Percentiles rank a stretch among this genome's conserved stretches.
These are phyloP conservation scores for Phytophthora podocarpi DNA, from an alignment of 352 stramenopile genomes.

Conservation along the genomic window DNA sequence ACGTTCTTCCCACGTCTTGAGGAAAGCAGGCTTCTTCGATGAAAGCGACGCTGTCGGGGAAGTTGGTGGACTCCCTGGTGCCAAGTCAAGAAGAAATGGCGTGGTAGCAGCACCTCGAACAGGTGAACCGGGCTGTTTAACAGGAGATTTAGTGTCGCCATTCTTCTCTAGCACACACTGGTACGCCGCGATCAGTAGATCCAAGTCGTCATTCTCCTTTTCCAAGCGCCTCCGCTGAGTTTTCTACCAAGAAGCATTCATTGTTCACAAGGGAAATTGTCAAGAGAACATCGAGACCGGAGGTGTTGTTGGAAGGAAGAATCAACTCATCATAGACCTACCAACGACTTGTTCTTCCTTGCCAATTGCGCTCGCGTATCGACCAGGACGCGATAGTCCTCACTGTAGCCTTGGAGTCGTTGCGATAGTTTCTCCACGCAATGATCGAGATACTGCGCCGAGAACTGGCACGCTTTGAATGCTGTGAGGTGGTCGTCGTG, in stretches of 20 bases:
- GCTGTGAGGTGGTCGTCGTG: conserved; percentile 52
- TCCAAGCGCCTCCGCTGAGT: conserved; percentile 45
- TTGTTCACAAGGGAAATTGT: too few relatives aligned
- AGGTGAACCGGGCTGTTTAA: conserved; percentile 4
- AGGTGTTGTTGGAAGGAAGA: not conserved
- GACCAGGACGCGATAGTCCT: conserved; percentile 30
- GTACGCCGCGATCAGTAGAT: conserved; percentile 60
- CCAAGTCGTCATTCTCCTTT: conserved; percentile 59
- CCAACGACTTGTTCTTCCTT: conserved; percentile 31
- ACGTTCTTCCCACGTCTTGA: conserved; percentile 79
- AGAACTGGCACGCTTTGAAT: conserved; percentile 63
- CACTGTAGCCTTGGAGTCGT: conserved; percentile 48
- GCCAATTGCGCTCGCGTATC: conserved; percentile 23
- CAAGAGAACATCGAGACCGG: not conserved
- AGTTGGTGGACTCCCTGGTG: not conserved
- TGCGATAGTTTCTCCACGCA: conserved; percentile 51
- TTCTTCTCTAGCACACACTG: conserved; percentile 50
- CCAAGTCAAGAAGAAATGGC: not conserved
- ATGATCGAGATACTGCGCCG: conserved; percentile 72
- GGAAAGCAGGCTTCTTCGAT: conserved; percentile 58
- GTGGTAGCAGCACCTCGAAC: not conserved
- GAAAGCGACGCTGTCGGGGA: conserved; percentile 29
- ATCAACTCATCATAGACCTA: conserved; percentile 14
- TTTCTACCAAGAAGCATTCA: conserved; percentile 33
- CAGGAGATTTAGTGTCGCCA: not conserved